Conservation (phyloP, 805 yeast genomes). For the Yarrowia sp. region DNA sequence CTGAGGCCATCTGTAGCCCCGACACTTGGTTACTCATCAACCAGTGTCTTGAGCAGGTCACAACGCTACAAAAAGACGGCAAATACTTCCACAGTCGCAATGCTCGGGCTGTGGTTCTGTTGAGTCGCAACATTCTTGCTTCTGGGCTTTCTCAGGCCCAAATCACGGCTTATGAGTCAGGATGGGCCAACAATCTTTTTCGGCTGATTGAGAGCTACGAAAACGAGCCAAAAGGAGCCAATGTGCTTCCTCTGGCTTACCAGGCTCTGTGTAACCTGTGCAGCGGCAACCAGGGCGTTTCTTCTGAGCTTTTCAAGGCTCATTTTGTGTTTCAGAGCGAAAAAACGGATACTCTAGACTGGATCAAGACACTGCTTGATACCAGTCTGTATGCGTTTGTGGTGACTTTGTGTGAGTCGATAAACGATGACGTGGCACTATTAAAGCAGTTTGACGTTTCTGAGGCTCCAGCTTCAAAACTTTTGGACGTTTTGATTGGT, state of each 20-base stretch:
- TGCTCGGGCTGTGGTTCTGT: background rate
- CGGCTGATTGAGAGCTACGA: slow-evolving; percentile 3
- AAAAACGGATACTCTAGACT: background rate
- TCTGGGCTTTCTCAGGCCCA: background rate
- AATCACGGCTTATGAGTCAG: slow-evolving; percentile 1
- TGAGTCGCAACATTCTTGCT: slow-evolving; percentile 14
- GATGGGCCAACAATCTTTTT: background rate
- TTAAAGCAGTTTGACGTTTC: background rate
- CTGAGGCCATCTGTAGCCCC: background rate
- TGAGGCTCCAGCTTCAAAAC: background rate
- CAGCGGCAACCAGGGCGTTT: slow-evolving; percentile 9
- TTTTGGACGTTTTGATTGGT: background rate
- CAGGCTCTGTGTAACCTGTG: slow-evolving; percentile 20
- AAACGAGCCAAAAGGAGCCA: background rate
- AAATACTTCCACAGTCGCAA: slow-evolving; percentile 19
- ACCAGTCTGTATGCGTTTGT: slow-evolving; percentile 3
- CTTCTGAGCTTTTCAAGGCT: background rate
- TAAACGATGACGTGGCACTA: background rate
- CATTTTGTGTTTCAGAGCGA: background rate
- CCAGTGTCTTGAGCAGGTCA: background rate
- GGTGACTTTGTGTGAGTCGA: slow-evolving; percentile 7
- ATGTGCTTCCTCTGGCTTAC: slow-evolving; percentile 1
- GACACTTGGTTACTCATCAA: background rate
- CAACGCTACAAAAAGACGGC: background rate
- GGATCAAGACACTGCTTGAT: background rate